These are phyloP conservation scores for Collybiopsis luxurians DNA, from an alignment of 768 basidiomycete genomes.

Conservation along the genomic window DNA sequence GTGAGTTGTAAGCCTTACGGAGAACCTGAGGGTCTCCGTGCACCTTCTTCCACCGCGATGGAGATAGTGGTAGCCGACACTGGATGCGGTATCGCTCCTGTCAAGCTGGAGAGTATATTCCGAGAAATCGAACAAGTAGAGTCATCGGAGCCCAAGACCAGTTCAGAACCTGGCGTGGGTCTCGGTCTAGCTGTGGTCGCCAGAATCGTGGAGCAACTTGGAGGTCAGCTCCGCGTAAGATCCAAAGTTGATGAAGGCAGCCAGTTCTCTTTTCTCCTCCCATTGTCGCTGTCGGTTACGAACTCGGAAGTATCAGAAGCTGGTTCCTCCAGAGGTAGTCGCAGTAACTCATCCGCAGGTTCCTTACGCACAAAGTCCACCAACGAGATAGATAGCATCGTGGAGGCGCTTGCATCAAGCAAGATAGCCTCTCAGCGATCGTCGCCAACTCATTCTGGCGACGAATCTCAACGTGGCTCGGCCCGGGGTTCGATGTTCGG, in stretches of 20 bases:
- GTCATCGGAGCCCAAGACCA: conserved; percentile 36
- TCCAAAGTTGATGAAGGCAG: conserved; percentile 67
- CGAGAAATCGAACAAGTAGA: conserved; percentile 80
- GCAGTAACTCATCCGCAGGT: conserved; percentile 3
- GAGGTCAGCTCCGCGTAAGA: conserved; percentile 77
- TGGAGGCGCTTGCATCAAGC: conserved; percentile 43
- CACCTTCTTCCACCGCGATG: conserved; percentile 47
- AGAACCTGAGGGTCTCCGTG: conserved; percentile 50
- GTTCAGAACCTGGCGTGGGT: conserved; percentile 46
- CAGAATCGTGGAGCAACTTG: conserved; percentile 74
- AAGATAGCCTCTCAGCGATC: conserved; percentile 22
- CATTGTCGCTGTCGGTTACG: conserved; percentile 44
- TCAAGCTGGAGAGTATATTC: conserved; percentile 74
- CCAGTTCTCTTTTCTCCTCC: conserved; percentile 69
- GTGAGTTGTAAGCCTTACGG: conserved; percentile 52
- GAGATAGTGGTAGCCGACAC: conserved; percentile 74
- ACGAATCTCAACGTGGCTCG: not conserved
- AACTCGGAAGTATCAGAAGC: not conserved
- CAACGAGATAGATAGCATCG: conserved; percentile 42
- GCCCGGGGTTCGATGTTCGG: conserved; percentile 11
- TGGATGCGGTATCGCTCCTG: conserved; percentile 64
- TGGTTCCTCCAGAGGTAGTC: not conserved
- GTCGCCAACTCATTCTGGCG: not conserved
- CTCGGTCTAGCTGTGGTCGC: conserved; percentile 81
- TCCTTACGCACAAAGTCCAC: conserved; percentile 1